These are phyloP conservation scores for Stevia rebaudiana DNA, from an alignment of 140 eudicot genomes.

Conservation along the genomic window DNA sequence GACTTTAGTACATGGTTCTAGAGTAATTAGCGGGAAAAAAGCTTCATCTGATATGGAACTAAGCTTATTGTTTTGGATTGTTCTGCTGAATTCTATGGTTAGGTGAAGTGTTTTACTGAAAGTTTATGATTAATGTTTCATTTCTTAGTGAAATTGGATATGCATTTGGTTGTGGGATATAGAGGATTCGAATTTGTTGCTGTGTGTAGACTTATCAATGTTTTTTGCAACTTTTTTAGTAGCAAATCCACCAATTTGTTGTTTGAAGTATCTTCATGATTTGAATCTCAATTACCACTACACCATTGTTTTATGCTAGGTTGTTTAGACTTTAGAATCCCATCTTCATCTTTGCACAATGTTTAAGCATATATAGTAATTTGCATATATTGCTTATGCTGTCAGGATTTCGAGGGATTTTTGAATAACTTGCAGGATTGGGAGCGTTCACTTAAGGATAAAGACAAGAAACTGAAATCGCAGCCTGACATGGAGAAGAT, in stretches of 20 bases:
- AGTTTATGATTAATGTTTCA: background rate
- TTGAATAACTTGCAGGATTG: constrained; percentile 87
- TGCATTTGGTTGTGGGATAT: background rate
- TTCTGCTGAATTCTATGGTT: background rate
- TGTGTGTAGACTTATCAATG: constrained; percentile 1
- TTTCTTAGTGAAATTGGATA: background rate
- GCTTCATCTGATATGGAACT: background rate
- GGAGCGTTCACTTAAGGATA: constrained; percentile 66
- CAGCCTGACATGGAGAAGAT: constrained; percentile 42
- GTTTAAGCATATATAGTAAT: constrained; percentile 9
- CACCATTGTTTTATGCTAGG: background rate
- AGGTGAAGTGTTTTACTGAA: background rate
- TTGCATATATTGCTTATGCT: constrained; percentile 21
- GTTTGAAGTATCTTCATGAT: background rate
- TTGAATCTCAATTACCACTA: background rate
- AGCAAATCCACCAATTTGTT: background rate
- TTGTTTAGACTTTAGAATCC: constrained; percentile 1
- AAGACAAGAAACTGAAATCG: constrained; percentile 60
- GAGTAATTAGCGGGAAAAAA: background rate
- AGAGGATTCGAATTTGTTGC: background rate
- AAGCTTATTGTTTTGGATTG: background rate
- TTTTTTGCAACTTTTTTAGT: background rate
- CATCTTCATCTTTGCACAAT: background rate
- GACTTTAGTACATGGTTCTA: background rate
- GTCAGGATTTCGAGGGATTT: constrained; percentile 88